Percentiles rank a stretch among this genome's conserved stretches.
These are phyloP conservation scores for Ogataea parapolymorpha DNA, from an alignment of 805 yeast genomes.

Conservation along the genomic window DNA sequence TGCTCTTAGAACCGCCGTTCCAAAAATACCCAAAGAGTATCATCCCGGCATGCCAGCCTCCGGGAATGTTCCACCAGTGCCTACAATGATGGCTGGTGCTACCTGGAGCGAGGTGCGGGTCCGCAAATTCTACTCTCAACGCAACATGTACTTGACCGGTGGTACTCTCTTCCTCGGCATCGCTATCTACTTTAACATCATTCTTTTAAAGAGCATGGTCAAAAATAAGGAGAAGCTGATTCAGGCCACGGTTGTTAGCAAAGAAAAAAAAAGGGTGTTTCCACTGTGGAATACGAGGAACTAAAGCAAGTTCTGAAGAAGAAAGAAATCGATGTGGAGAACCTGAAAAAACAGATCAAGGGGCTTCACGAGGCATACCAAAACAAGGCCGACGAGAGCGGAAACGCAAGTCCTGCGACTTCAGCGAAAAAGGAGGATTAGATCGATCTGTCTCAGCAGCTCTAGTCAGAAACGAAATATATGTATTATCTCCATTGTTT, in stretches of 20 bases:
- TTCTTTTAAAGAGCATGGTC: conserved; percentile 44
- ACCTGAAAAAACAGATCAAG: conserved; percentile 42
- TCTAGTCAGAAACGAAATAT: conserved; percentile 18
- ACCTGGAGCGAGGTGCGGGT: conserved; percentile 35
- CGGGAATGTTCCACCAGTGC: conserved; percentile 6
- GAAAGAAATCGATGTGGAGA: conserved; percentile 23
- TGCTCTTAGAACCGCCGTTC: conserved; percentile 32
- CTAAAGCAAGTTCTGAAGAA: conserved; percentile 17
- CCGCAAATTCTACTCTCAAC: conserved; percentile 52
- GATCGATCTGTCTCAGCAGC: background rate
- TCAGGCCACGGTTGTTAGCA: conserved; percentile 4
- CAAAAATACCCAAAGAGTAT: conserved; percentile 12
- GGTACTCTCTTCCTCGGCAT: conserved; percentile 47
- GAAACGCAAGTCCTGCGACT: too few relatives aligned
- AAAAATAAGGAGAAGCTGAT: conserved; percentile 30
- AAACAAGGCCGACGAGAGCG: conserved; percentile 29
- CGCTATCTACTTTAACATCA: conserved; percentile 43
- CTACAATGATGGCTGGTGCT: conserved; percentile 11
- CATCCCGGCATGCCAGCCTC: conserved; percentile 5
- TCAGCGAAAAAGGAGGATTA: conserved; percentile 7
- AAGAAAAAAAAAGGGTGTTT: conserved; percentile 44
- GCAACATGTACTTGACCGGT: conserved; percentile 54
- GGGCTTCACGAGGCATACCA: conserved; percentile 42
- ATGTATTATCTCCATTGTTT: conserved; percentile 27
- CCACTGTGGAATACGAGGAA: conserved; percentile 24